phyloP scores from a whole-genome alignment of 495 filamentous ascomycete genomes.

The Wilcoxina mikolae region DNA sequence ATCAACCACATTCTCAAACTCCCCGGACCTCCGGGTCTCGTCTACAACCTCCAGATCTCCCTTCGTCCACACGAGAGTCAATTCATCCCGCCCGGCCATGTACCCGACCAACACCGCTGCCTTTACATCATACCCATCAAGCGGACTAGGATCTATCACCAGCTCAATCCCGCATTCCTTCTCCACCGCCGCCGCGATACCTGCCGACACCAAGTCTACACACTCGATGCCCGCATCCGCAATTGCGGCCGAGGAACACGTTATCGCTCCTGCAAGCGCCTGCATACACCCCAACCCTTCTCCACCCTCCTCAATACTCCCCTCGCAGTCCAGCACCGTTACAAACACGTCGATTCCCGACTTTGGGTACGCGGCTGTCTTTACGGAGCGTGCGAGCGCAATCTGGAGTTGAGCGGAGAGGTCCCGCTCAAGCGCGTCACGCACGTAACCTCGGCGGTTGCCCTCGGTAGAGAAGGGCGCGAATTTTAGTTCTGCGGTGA shows the following conservation, averaged over 20 bases:
- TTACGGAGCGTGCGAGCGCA: constrained; percentile 72
- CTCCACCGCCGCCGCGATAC: constrained; percentile 56
- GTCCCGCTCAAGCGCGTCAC: constrained; percentile 75
- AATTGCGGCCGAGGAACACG: constrained; percentile 86
- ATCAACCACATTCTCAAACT: constrained; percentile 37
- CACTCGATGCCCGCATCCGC: constrained; percentile 93
- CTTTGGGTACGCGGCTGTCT: constrained; percentile 91
- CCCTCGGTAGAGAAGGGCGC: constrained; percentile 74
- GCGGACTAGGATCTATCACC: constrained; percentile 70
- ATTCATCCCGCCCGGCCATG: constrained; percentile 71
- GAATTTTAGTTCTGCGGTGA: constrained; percentile 88
- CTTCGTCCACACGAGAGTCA: constrained; percentile 89
- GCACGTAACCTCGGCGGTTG: constrained; percentile 68
- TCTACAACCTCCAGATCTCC: constrained; percentile 42
- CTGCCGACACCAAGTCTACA: constrained; percentile 76
- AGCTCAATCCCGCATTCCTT: constrained; percentile 28
- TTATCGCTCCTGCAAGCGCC: constrained; percentile 82
- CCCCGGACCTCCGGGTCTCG: no score
- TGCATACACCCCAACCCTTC: constrained; percentile 70
- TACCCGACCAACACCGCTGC: constrained; percentile 86
- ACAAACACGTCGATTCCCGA: constrained; percentile 84
- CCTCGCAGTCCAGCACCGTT: constrained; percentile 80
- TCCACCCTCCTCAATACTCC: constrained; percentile 30
- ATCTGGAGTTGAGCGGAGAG: constrained; percentile 82
- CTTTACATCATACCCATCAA: constrained; percentile 51